Percentiles rank a stretch among this genome's conserved stretches.
Evolutionary conservation across 192 early-diverging fungal genomes (phyloP).

Genomic region (Paraglomus occultum): DNA sequence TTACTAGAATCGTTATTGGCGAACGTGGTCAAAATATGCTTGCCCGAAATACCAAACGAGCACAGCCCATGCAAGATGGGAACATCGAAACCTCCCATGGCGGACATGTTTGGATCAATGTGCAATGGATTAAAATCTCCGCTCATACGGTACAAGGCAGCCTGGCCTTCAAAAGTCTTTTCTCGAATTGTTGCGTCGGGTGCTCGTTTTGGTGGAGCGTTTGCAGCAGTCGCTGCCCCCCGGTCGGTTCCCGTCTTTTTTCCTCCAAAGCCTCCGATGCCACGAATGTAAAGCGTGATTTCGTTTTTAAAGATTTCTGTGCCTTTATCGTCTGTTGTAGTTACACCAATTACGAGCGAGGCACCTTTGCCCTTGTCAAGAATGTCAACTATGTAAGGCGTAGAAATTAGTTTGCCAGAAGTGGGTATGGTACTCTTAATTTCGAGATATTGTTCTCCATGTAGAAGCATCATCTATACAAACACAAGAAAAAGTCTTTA

Average conservation of each 20-base stretch:
- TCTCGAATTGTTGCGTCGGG: constrained; percentile 83
- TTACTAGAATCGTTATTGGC: constrained; percentile 63
- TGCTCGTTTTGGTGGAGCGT: constrained; percentile 75
- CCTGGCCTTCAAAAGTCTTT: constrained; percentile 89
- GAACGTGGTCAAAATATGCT: constrained; percentile 82
- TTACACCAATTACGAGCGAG: constrained; percentile 77
- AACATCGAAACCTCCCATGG: constrained; percentile 91
- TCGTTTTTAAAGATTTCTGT: constrained; percentile 83
- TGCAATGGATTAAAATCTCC: constrained; percentile 99
- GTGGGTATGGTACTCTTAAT: constrained; percentile 86
- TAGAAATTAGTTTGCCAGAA: constrained; percentile 73
- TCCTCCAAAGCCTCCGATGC: constrained; percentile 85
- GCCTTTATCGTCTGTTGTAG: constrained; percentile 70
- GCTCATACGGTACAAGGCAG: constrained; percentile 91
- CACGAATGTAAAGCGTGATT: constrained; percentile 93
- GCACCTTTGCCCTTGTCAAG: constrained; percentile 97
- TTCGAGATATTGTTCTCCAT: constrained; percentile 97
- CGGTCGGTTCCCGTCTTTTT: constrained; percentile 70
- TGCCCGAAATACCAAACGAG: constrained; percentile 88
- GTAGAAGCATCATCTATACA: constrained; percentile 88
- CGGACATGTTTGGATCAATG: constrained; percentile 93
- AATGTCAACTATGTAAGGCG: constrained; percentile 82
- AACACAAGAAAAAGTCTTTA: constrained; percentile 27
- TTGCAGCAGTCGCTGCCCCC: constrained; percentile 76
- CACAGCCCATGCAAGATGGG: constrained; percentile 98